Evolutionary conservation across 129 eudicot genomes (phyloP).

Genomic region (Centrapalus pauciflorus): DNA sequence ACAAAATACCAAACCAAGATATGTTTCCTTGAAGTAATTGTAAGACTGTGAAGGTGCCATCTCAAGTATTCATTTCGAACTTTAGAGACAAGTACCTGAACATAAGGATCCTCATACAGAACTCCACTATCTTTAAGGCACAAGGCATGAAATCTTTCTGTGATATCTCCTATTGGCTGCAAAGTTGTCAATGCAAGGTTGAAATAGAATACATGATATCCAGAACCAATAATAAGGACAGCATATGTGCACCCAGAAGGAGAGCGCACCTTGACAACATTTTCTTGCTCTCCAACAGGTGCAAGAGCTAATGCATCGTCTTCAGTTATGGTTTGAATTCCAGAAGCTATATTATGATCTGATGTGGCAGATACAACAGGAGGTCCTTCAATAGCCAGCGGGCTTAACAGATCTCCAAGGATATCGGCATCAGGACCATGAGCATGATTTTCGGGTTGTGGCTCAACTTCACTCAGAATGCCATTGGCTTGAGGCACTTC

Average conservation of each 20-base stretch:
- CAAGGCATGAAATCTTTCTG: conserved; percentile 67
- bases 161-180: conserved; percentile 81
- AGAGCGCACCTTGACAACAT: conserved; percentile 61
- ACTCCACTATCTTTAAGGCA: conserved; percentile 93
- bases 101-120: conserved; percentile 85
- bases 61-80: background rate
- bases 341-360: conserved; percentile 35
- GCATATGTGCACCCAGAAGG: background rate
- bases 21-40: background rate
- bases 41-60: background rate
- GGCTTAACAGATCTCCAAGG: conserved; percentile 87
- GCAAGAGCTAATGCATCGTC: conserved; percentile 85
- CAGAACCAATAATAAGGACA: conserved; percentile 8
- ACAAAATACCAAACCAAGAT: background rate
- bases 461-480: conserved; percentile 51
- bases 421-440: conserved; percentile 58
- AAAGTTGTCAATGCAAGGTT: background rate
- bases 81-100: conserved; percentile 48
- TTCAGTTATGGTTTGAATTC: conserved; percentile 36
- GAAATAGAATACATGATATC: background rate
- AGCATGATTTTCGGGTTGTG: conserved; percentile 39
- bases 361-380: conserved; percentile 43
- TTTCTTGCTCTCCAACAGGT: conserved; percentile 61
- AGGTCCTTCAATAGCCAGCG: conserved; percentile 91
- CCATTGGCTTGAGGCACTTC: conserved; percentile 58